phyloP scores from a whole-genome alignment of 2,329 filamentous ascomycete species.

The Venturia aucupariae region DNA sequence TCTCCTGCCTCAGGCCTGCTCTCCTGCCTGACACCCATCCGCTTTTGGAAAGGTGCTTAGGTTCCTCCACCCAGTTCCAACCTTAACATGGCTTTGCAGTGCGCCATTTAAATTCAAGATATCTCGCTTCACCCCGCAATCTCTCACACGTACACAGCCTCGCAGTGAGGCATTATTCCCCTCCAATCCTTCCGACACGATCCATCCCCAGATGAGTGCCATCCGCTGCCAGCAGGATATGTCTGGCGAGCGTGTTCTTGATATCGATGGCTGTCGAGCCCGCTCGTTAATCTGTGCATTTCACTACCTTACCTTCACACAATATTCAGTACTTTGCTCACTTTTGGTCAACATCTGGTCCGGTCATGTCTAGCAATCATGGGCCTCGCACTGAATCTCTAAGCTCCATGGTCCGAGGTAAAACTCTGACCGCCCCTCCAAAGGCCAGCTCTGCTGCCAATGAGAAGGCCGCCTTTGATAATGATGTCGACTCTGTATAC shows the following conservation, averaged over 20 bases:
- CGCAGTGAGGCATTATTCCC: not conserved
- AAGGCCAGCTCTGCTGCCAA: not conserved
- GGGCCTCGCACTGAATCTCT: not conserved
- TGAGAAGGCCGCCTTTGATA: not conserved
- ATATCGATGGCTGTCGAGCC: not conserved
- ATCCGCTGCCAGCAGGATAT: not conserved
- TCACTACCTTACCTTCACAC: not conserved
- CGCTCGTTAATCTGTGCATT: not conserved
- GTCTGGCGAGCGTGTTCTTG: not conserved
- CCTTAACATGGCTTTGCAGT: no score
- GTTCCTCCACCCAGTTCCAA: no score
- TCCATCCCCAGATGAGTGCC: no score
- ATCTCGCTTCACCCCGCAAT: not conserved
- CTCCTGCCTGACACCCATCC: no score
- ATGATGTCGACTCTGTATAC: conserved; percentile 5
- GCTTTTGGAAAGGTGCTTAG: no score
- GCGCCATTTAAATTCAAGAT: not conserved
- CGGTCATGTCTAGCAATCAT: conserved; percentile 9
- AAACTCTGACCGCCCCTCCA: not conserved
- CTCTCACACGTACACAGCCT: not conserved
- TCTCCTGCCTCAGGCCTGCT: no score
- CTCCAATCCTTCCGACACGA: conserved; percentile 1
- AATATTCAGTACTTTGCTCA: not conserved
- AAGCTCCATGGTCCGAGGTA: not conserved
- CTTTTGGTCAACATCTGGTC: not conserved